A percentile compares a stretch with the other conserved stretches of the same genome.
These are phyloP conservation scores for Fusarium virguliforme DNA, from an alignment of 2,329 filamentous ascomycete species.

Conservation along the genomic window DNA sequence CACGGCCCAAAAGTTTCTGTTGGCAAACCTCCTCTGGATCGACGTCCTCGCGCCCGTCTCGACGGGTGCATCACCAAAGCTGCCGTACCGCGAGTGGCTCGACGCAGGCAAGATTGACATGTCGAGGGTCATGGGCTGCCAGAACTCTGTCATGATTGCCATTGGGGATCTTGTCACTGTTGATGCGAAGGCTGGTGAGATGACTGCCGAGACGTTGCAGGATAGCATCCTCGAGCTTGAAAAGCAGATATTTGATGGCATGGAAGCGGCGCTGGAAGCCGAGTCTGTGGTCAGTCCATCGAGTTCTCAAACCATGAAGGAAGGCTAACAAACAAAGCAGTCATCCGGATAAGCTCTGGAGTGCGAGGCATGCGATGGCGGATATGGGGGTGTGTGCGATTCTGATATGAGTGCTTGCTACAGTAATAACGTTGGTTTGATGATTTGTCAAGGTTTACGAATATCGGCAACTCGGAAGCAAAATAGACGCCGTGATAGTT, in stretches of 20 bases:
- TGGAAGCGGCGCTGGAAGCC: neutral
- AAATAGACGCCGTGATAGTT: too few species aligned
- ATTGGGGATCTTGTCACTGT: slow-evolving; percentile 40
- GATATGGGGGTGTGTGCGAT: slow-evolving; percentile 44
- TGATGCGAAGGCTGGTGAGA: neutral
- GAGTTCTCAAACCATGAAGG: neutral
- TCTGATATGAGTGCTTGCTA: slow-evolving; percentile 22
- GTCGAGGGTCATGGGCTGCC: slow-evolving; percentile 44
- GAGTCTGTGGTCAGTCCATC: neutral
- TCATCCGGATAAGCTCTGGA: slow-evolving; percentile 29
- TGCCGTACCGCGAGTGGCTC: slow-evolving; percentile 36
- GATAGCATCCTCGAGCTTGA: neutral
- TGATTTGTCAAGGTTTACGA: too few species aligned
- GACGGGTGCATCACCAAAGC: slow-evolving; percentile 18
- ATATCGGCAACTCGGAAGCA: too few species aligned
- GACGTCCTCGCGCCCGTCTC: slow-evolving; percentile 40
- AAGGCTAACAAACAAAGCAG: neutral
- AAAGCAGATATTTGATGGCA: neutral
- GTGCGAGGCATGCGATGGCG: slow-evolving; percentile 35
- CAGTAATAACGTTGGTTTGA: neutral
- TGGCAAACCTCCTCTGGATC: slow-evolving; percentile 45
- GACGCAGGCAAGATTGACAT: slow-evolving; percentile 31
- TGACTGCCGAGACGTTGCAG: neutral
- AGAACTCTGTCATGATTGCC: slow-evolving; percentile 37
- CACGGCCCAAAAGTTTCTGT: slow-evolving; percentile 39